phyloP scores from a whole-genome alignment of 2,329 filamentous ascomycete species.

The Exophiala sp. region DNA sequence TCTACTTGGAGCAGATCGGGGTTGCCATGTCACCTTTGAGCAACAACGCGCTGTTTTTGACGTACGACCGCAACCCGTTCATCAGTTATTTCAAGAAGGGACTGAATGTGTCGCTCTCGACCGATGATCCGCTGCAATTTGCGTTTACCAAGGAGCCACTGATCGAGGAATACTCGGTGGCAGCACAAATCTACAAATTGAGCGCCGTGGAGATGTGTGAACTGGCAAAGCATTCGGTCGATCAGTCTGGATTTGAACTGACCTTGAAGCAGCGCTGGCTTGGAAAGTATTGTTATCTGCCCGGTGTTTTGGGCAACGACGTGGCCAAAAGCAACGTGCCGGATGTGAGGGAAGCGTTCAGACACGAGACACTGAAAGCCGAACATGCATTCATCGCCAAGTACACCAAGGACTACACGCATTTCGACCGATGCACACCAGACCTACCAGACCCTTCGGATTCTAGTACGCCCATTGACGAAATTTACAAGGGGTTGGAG shows the following conservation, averaged over 20 bases:
- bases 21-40: constrained; percentile 99
- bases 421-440: constrained; percentile 27
- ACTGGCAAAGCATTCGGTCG: constrained; percentile 90
- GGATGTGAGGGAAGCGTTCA: constrained; percentile 83
- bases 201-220: constrained; percentile 98
- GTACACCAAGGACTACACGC: constrained; percentile 28
- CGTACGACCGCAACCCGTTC: constrained; percentile 96
- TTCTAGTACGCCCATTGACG: constrained; percentile 16
- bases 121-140: constrained; percentile 95
- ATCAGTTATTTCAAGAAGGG: constrained; percentile 92
- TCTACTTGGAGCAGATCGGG: constrained; percentile 96
- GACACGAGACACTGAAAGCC: constrained; percentile 78
- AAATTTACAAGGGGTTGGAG: constrained; percentile 23
- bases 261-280: constrained; percentile 89
- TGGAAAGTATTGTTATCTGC: constrained; percentile 70
- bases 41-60: constrained; percentile 94
- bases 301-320: constrained; percentile 79
- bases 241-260: constrained; percentile 89
- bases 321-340: constrained; percentile 97
- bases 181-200: constrained; percentile 97
- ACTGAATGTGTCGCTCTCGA: constrained; percentile 91
- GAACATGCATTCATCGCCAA: constrained; percentile 64
- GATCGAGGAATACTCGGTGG: constrained; percentile 97
- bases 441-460: constrained; percentile 24
- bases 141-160: constrained; percentile 97